A percentile compares a stretch with the other conserved stretches of the same genome.
These are phyloP conservation scores for Fagopyrum esculentum DNA, from an alignment of 148 eudicot genomes.

Conservation along the genomic window DNA sequence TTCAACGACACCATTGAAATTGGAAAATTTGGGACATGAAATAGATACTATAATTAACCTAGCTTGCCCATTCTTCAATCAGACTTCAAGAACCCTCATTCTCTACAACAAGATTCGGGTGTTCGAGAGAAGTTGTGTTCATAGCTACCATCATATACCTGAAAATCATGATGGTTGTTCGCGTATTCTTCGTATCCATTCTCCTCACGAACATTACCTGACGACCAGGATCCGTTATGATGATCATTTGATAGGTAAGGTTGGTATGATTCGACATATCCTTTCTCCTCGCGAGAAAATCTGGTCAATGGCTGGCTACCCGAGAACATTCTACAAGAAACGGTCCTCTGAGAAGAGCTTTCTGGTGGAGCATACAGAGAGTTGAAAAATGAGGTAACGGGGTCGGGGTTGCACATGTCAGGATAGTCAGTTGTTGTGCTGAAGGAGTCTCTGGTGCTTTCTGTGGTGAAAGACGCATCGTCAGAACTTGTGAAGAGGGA, in stretches of 20 bases:
- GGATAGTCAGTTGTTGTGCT: constrained; percentile 43
- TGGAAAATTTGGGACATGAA: constrained; percentile 33
- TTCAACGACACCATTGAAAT: constrained; percentile 45
- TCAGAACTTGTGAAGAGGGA: constrained; percentile 95
- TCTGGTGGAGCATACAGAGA: constrained; percentile 27
- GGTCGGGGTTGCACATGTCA: constrained; percentile 19
- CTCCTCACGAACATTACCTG: too few relatives aligned
- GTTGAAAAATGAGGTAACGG: constrained; percentile 49
- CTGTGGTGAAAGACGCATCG: constrained; percentile 85
- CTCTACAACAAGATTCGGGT: constrained; percentile 4
- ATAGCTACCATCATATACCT: constrained; percentile 28
- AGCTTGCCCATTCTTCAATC: constrained; percentile 11
- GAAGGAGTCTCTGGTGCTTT: constrained; percentile 88
- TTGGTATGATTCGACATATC: constrained; percentile 37
- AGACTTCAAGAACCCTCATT: constrained; percentile 4
- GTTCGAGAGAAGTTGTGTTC: constrained; percentile 13
- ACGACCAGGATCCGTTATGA: constrained; percentile 9
- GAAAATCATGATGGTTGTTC: constrained; percentile 29
- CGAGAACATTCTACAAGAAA: constrained; percentile 62
- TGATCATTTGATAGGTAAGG: constrained; percentile 13
- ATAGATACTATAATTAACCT: constrained; percentile 11
- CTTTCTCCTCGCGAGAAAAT: constrained; percentile 42
- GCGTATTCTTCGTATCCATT: constrained; percentile 11
- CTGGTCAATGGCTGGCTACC: constrained; percentile 44
- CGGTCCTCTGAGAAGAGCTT: constrained; percentile 32